A percentile compares a stretch with the other conserved stretches of the same genome.
Evolutionary conservation across 108 stramenopile species (phyloP).

Genomic region (Phaeodactylum tricornutum): DNA sequence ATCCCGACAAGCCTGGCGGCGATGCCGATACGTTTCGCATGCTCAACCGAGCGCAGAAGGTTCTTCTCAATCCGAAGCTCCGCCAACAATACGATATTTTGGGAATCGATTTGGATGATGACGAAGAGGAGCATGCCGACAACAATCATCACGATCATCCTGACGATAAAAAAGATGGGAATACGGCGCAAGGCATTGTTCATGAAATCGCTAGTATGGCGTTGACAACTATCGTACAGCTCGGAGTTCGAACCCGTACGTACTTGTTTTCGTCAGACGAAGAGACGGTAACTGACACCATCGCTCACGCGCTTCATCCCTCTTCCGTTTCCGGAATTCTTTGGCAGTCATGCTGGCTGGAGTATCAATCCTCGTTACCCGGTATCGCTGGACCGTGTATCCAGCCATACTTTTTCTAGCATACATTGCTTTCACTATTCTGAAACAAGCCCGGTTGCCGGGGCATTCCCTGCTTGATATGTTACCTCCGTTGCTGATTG

Average conservation of each 20-base stretch:
- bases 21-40: constrained; percentile 72
- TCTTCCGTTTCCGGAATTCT: constrained; percentile 4
- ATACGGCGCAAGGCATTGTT: constrained; percentile 42
- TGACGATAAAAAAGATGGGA: constrained; percentile 3
- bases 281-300: background rate
- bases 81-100: constrained; percentile 74
- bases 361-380: constrained; percentile 37
- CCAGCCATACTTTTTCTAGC: constrained; percentile 40
- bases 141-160: constrained; percentile 1
- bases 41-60: constrained; percentile 67
- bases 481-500: constrained; percentile 50
- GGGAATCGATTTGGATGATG: constrained; percentile 79
- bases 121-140: constrained; percentile 31
- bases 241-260: constrained; percentile 60
- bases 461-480: constrained; percentile 20
- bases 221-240: constrained; percentile 54
- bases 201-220: constrained; percentile 62
- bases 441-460: background rate
- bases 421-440: constrained; percentile 43
- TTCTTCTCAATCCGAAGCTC: constrained; percentile 55
- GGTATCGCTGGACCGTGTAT: constrained; percentile 43
- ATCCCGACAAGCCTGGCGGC: constrained; percentile 66
- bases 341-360: constrained; percentile 45
- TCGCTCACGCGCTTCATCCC: background rate
- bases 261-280: constrained; percentile 1